Base-by-base conservation (phyloP, 176 grass and related monocot species). In the Lolium rigidum region DNA sequence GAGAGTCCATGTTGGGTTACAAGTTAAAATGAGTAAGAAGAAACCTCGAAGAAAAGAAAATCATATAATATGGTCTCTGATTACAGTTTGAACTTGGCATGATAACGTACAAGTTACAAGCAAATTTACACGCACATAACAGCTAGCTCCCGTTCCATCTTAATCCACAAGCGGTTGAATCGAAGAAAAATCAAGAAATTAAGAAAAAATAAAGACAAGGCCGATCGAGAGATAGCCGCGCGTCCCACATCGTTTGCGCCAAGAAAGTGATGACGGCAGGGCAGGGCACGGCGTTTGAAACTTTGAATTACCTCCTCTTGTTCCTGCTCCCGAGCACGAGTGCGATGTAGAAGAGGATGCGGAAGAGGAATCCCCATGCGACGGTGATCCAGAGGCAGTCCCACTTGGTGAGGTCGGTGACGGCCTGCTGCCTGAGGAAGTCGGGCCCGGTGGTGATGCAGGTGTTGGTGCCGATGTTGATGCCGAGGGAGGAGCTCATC, bases 321-420 rank as follows among this genome's bases (percentile, higher is more conserved):
- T 95, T 95, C 86, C 85, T 92, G 93, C 93, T 95, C 15, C 96
- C 96, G 21, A 98, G 79, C 66, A 94, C 84, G 56, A 98, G 82
- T 39, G 88, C 59, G 35, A 98, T 47, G 89, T 95, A 95, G 90
- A 98, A 98, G 81, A 98, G 84, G 77, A 98, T 52, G 55, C 96
- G 76, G 82, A 94, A 98, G 63, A 98, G 79, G 80, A 98, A 98
- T 0, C 96, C 96, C 96, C 96, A 98, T 0, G 93, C 96, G 28
- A 98, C 74, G 37, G 93, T 95, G 80, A 98, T 87, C 93, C 90
- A 94, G 77, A 98, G 86, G 86, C 96, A 98, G 54, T 98, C 92
- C 96, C 96, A 98, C 85, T 92, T 98, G 79, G 86, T 95, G 73
- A 98, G 88, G 83, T 94, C 92, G 13, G 75, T 94, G 20, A 95